Evolutionary conservation across 2,329 filamentous ascomycete species (phyloP).

Genomic region (Pseudocercospora fuligena): DNA sequence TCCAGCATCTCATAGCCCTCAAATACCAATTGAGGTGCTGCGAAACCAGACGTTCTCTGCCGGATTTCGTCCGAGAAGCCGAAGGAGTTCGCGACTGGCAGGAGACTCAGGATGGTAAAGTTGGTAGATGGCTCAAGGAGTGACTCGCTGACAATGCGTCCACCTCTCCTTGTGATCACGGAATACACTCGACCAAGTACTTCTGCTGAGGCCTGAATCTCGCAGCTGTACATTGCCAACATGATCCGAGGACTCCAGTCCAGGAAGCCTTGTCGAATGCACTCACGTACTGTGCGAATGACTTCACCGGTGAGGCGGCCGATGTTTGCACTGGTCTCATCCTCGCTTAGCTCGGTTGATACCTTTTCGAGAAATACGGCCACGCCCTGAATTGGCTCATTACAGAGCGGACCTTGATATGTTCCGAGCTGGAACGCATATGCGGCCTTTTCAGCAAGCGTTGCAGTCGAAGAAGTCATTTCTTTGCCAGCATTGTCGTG

Average conservation of each 20-base stretch:
- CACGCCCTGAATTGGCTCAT: constrained; percentile 90
- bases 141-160: constrained; percentile 84
- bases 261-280: constrained; percentile 83
- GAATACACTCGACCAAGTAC: constrained; percentile 94
- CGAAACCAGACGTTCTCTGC: constrained; percentile 87
- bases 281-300: constrained; percentile 83
- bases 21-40: constrained; percentile 91
- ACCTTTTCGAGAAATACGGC: constrained; percentile 89
- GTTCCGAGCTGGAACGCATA: constrained; percentile 95
- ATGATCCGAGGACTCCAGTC: constrained; percentile 97
- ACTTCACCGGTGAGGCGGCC: constrained; percentile 89
- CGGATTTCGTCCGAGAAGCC: constrained; percentile 96
- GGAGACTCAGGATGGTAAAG: constrained; percentile 85
- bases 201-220: constrained; percentile 94
- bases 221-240: constrained; percentile 96
- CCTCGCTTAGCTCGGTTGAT: constrained; percentile 59
- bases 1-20: constrained; percentile 90
- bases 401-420: constrained; percentile 84
- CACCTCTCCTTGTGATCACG: constrained; percentile 92
- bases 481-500: constrained; percentile 28
- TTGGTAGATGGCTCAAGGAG: constrained; percentile 96
- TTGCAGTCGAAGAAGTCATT: constrained; percentile 28
- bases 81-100: constrained; percentile 94
- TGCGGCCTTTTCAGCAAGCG: constrained; percentile 82
- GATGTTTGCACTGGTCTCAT: constrained; percentile 67